phyloP scores from a whole-genome alignment of 257 asterid genomes.

The Ophiorrhiza pumila region DNA sequence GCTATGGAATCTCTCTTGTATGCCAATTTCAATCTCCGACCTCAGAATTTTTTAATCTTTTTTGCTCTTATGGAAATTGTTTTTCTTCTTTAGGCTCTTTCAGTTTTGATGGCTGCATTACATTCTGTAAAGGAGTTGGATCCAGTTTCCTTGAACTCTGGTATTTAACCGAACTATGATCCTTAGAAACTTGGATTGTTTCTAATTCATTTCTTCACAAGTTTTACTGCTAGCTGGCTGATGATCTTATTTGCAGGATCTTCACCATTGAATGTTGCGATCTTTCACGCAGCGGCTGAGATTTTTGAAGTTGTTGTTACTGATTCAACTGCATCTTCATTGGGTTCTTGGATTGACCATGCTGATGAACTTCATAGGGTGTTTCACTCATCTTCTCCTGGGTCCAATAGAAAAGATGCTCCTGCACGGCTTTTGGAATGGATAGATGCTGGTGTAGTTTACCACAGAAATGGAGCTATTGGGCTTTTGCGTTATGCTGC shows the following conservation, averaged over 20 bases:
- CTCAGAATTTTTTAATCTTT: slow-evolving; percentile 7
- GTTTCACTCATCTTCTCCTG: slow-evolving; percentile 64
- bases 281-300: slow-evolving; percentile 85
- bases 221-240: slow-evolving; percentile 5
- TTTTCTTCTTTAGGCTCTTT: slow-evolving; percentile 61
- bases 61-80: slow-evolving; percentile 15
- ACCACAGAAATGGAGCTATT: slow-evolving; percentile 80
- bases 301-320: slow-evolving; percentile 80
- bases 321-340: slow-evolving; percentile 83
- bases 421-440: slow-evolving; percentile 94
- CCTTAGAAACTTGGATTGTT: slow-evolving; percentile 20
- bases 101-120: slow-evolving; percentile 67
- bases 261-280: slow-evolving; percentile 73
- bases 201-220: not conserved
- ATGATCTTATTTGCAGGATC: slow-evolving; percentile 49
- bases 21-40: not conserved
- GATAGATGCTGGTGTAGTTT: slow-evolving; percentile 97
- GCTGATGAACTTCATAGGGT: slow-evolving; percentile 64
- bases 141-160: slow-evolving; percentile 52
- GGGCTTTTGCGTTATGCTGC: slow-evolving; percentile 75
- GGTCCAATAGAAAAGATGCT: slow-evolving; percentile 84
- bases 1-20: not conserved
- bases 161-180: slow-evolving; percentile 32
- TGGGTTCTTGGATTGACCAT: slow-evolving; percentile 77
- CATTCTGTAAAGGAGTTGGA: slow-evolving; percentile 76